Base-by-base conservation (phyloP, 192 early-diverging fungal species). In the Coemansia sp. region DNA sequence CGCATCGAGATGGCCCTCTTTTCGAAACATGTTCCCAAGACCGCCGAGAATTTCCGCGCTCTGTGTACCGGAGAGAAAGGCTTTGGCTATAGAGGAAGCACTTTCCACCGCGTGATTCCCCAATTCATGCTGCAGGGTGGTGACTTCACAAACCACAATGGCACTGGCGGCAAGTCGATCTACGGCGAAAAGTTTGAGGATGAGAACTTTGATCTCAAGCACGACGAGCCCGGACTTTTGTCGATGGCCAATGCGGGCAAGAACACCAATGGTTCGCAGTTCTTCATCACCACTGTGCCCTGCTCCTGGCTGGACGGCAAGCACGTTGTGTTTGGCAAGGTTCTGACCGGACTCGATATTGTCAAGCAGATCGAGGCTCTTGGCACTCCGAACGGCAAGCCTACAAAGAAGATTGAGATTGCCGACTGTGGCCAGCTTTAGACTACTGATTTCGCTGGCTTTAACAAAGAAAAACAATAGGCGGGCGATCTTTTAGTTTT, bases 11-110 rank as follows among this genome's bases (percentile, higher is more conserved):
- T 77, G 30, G 75, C 61, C 55, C 66, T 77, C 28, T 91, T 91
- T 75, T 84, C 84, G 48, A 89, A 97, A 73, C 88, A 87, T 40
- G 88, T 89, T 11, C 95, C 95, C 67, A 89, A 89, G 86, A 96
- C 95, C n/a, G 89, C 89, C 42, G 93, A 98, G 76, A 98, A 98
- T 89, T 98, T 98, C 81, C 85, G 87, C 48, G 85, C 85, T 31
- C 76, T 92, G 61, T 66, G 73, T 57, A 69, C 74, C 4, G 85
- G 85, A 16, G 66, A 77, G 54, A 69, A 77, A 30, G 79, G 79
- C 33, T 67, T 68, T 49, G 72, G 79, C 30, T 94, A 84, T 78
- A 89, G 89, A 76, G 90, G 85, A 52, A 82, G 83, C 48, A 83
- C 75, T 2, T 55, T 55, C 52, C 52, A 55, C 8, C 52, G 52